A percentile compares a stretch with the other conserved stretches of the same genome.
Evolutionary conservation across 2,329 filamentous ascomycete genomes (phyloP).

Genomic region (Thelonectria rubi): DNA sequence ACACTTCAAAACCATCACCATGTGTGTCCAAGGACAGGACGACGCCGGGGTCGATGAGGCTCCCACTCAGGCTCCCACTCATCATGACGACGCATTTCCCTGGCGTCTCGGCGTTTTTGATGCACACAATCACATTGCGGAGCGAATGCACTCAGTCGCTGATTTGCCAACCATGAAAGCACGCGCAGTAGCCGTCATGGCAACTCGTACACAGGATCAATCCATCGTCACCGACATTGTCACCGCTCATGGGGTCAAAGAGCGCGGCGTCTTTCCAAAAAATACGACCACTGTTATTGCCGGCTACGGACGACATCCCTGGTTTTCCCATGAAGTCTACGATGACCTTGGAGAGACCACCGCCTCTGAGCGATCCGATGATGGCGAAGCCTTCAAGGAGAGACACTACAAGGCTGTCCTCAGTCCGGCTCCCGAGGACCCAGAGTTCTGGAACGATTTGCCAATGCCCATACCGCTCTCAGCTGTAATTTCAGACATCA

Average conservation of each 20-base stretch:
- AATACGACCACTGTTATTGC: slow-evolving; percentile 25
- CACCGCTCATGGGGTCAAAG: slow-evolving; percentile 10
- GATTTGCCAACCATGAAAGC: slow-evolving; percentile 30
- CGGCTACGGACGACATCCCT: slow-evolving; percentile 38
- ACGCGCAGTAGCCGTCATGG: slow-evolving; percentile 32
- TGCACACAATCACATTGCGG: slow-evolving; percentile 38
- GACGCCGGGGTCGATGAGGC: slow-evolving; percentile 2
- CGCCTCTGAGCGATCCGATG: slow-evolving; percentile 8
- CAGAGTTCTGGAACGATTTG: slow-evolving; percentile 49
- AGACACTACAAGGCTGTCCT: slow-evolving; percentile 33
- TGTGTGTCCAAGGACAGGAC: slow-evolving; percentile 26
- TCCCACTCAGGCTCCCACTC: not conserved
- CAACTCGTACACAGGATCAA: slow-evolving; percentile 39
- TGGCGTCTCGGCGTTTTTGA: slow-evolving; percentile 47
- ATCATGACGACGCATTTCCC: slow-evolving; percentile 28
- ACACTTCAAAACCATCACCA: slow-evolving; percentile 13
- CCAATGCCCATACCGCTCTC: slow-evolving; percentile 68
- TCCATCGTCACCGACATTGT: slow-evolving; percentile 21
- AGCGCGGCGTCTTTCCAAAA: not conserved
- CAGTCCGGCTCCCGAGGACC: slow-evolving; percentile 27
- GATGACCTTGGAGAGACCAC: slow-evolving; percentile 18
- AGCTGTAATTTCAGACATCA: slow-evolving; percentile 63
- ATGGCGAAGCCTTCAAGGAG: slow-evolving; percentile 24
- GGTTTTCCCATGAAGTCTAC: slow-evolving; percentile 39
- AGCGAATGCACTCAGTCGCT: slow-evolving; percentile 13